Conservation (phyloP, 1,139 yeast species). For the Meyerozyma guilliermondii region DNA sequence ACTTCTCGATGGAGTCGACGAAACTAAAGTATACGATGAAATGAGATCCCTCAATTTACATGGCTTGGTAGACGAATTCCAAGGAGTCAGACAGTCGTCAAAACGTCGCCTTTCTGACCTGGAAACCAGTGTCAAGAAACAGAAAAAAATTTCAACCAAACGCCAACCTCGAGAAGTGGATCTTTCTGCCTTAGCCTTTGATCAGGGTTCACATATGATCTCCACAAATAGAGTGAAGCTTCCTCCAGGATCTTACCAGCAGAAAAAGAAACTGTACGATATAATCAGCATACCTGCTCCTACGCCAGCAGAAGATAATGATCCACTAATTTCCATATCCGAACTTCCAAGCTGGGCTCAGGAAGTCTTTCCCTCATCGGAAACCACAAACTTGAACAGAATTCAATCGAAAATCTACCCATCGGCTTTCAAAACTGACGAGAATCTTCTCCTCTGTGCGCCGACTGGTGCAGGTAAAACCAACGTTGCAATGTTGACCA, state of each 20-base stretch:
- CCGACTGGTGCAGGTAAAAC: constrained; percentile 99
- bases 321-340: constrained; percentile 51
- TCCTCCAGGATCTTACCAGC: constrained; percentile 81
- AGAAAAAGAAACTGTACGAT: constrained; percentile 70
- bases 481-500: constrained; percentile 83
- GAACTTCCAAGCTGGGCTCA: constrained; percentile 81
- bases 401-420: constrained; percentile 84
- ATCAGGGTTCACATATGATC: constrained; percentile 68
- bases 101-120: constrained; percentile 14
- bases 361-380: constrained; percentile 64
- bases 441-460: constrained; percentile 81
- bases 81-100: constrained; percentile 4
- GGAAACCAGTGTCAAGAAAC: constrained; percentile 6
- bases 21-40: constrained; percentile 11
- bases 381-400: constrained; percentile 65
- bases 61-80: constrained; percentile 24
- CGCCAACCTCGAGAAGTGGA: constrained; percentile 57
- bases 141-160: constrained; percentile 2
- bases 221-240: constrained; percentile 62
- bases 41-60: constrained; percentile 13
- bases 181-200: constrained; percentile 58
- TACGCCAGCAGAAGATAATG: constrained; percentile 29
- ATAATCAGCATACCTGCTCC: constrained; percentile 77
- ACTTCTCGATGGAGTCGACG: constrained; percentile 32
- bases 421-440: constrained; percentile 64